A percentile compares a stretch with the other conserved stretches of the same genome.
These are phyloP conservation scores for Mallotus nudiflorus DNA, from an alignment of 345 rosid genomes.

Conservation along the genomic window DNA sequence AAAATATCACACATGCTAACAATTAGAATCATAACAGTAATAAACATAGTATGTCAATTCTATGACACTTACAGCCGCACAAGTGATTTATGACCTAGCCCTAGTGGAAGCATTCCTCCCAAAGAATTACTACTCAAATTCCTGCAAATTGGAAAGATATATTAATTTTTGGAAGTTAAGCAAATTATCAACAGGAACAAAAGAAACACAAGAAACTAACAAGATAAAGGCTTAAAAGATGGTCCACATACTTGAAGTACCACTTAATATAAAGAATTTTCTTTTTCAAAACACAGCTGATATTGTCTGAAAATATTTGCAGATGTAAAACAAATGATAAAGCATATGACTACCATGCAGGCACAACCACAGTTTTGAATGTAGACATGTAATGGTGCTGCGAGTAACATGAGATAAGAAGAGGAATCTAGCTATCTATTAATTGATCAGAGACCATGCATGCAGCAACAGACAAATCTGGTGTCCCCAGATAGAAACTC, in stretches of 20 bases:
- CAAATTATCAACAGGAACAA: background rate
- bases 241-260: background rate
- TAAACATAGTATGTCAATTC: background rate
- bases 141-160: conserved; percentile 42
- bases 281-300: background rate
- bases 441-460: background rate
- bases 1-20: background rate
- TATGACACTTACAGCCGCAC: conserved; percentile 60
- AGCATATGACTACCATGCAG: conserved; percentile 1
- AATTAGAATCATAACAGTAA: background rate
- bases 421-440: background rate
- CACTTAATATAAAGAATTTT: background rate
- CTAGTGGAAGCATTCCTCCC: conserved; percentile 66
- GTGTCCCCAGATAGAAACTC: background rate
- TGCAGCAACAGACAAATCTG: background rate
- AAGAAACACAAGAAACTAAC: background rate
- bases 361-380: background rate
- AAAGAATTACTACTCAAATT: conserved; percentile 81
- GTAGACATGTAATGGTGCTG: background rate
- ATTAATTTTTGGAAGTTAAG: background rate
- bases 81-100: conserved; percentile 78
- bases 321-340: background rate
- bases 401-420: background rate
- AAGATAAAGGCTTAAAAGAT: background rate
- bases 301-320: background rate